Evolutionary conservation across 2,329 filamentous ascomycete species (phyloP).

Genomic region (Tympanopsis confertula): DNA sequence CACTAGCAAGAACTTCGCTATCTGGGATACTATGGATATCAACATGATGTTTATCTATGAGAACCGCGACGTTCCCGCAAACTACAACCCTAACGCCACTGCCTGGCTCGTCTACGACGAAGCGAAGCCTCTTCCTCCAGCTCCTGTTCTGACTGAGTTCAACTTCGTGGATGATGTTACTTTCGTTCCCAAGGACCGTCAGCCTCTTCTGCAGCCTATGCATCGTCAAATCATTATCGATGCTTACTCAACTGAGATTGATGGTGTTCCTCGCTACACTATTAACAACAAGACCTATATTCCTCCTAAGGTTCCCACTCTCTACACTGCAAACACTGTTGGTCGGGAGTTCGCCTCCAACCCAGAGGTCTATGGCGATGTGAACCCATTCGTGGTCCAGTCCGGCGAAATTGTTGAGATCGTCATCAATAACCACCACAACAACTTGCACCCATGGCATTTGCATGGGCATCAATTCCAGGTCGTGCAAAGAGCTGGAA

Average conservation of each 20-base stretch:
- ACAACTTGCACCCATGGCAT: constrained; percentile 40
- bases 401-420: constrained; percentile 1
- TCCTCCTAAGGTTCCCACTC: constrained; percentile 62
- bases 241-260: constrained; percentile 19
- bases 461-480: constrained; percentile 26
- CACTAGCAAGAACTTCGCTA: constrained; percentile 51
- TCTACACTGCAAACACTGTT: constrained; percentile 64
- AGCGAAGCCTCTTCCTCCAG: constrained; percentile 28
- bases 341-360: constrained; percentile 34
- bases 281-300: constrained; percentile 71
- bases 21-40: constrained; percentile 60
- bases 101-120: constrained; percentile 52
- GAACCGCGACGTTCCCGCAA: constrained; percentile 35
- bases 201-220: constrained; percentile 46
- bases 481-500: constrained; percentile 33
- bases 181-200: constrained; percentile 57
- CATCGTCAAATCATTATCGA: constrained; percentile 55
- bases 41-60: constrained; percentile 20
- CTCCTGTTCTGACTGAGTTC: constrained; percentile 47
- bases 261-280: constrained; percentile 28
- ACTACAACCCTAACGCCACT: constrained; percentile 57
- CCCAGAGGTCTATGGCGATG: constrained; percentile 25
- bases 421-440: constrained; percentile 1
- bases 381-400: constrained; percentile 14
- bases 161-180: constrained; percentile 56